Evolutionary conservation across 495 filamentous ascomycete genomes (phyloP), one percentile per base, ranked within the genome.

Genomic region (Penicillium coffeae): DNA sequence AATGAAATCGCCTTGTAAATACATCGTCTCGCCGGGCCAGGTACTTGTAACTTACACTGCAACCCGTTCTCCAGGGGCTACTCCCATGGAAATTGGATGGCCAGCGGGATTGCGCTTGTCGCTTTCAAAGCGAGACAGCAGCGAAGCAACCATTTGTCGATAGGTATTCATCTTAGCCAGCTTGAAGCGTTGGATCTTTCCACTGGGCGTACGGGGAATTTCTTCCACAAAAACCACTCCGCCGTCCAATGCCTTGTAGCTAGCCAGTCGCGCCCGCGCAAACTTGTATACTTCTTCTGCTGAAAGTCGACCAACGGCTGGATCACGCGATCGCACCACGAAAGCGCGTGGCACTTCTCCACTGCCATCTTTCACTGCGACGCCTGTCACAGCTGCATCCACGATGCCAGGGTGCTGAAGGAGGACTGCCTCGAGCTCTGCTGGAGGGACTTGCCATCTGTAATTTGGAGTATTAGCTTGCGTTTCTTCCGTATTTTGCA

Each of bases 311-410:
- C 25, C 44, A 10, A 58, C 54, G 0, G 57, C 15, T 0, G 52
- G 37, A 1, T 57, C 58, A 21, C 61, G 65, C 12, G 71, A 67
- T 8, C 71, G 73, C 10, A 90, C 86, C 6, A 94, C 71, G 54
- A 88, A 93, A 13, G 87, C 87, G 46, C 85, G 77, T 0, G 88
- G 88, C 6, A 83, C 58, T 58, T 92, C 88, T 42, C 80, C 81
- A 48, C 76, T 79, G 6, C 76, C 75, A 33, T 72, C 61, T 15
- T 58, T 63, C 8, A 58, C 50, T 5, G 73, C 76, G 20, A 91
- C 78, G 0, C 90, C 89, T 7, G 91, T 82, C 8, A 96, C 88
- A 0, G 86, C 90, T 0, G 78, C 88, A 62, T 96, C 88, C 21
- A 69, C 60, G 34, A 95, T 77, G 0, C 76, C 72, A 2, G 80